Percentiles rank a stretch among this genome's conserved stretches.
These are phyloP conservation scores for Cladosporium sp. DNA, from an alignment of 2,329 filamentous ascomycete species.

Conservation along the genomic window DNA sequence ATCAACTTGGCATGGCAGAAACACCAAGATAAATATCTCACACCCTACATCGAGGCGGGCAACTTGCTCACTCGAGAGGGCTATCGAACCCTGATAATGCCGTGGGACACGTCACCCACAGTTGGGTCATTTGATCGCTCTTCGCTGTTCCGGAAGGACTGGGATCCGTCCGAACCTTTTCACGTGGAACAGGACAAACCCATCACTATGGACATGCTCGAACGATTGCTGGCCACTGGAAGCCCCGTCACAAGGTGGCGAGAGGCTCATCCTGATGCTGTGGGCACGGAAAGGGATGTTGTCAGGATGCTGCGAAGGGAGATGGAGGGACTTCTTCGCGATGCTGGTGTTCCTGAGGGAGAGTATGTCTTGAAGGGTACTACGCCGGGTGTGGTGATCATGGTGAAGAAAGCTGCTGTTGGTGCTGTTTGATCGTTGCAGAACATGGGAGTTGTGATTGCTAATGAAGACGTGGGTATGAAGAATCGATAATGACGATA, in stretches of 20 bases:
- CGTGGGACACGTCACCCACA: constrained; percentile 42
- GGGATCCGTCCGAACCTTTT: constrained; percentile 27
- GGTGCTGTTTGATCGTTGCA: too few species aligned
- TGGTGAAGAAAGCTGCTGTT: neutral
- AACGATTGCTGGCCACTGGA: constrained; percentile 34
- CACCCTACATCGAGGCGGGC: constrained; percentile 37
- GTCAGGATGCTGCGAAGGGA: constrained; percentile 15
- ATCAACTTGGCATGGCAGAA: constrained; percentile 40
- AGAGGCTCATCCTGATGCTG: constrained; percentile 39
- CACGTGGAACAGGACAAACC: constrained; percentile 18
- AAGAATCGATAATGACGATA: too few species aligned
- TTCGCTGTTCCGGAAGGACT: constrained; percentile 41
- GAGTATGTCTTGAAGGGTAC: constrained; percentile 1
- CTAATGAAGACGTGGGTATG: too few species aligned
- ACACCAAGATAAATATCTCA: constrained; percentile 35
- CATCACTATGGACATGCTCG: constrained; percentile 23
- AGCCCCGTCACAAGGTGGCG: constrained; percentile 44
- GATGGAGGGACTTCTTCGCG: neutral
- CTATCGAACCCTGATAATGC: constrained; percentile 44
- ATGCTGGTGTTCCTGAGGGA: neutral
- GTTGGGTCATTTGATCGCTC: constrained; percentile 37
- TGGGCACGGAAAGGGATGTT: constrained; percentile 37
- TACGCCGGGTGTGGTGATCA: neutral
- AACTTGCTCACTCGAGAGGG: constrained; percentile 38
- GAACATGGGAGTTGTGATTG: too few species aligned